phyloP scores from a whole-genome alignment of 2,329 filamentous ascomycete genomes.

The Arthrobotrys entomopaga region DNA sequence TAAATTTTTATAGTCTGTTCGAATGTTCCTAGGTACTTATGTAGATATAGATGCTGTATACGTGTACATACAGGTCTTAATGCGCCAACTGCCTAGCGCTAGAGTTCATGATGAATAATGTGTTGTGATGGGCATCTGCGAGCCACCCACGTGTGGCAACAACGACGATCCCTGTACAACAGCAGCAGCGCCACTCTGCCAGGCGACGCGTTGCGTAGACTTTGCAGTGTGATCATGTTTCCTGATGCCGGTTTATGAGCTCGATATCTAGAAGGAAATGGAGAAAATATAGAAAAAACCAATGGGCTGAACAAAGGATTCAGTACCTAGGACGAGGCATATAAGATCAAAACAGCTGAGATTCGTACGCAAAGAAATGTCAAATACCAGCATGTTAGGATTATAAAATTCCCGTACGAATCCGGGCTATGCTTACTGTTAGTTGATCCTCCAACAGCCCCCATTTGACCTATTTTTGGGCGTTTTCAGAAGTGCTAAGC shows the following conservation, averaged over 20 bases:
- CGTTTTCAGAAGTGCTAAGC: constrained; percentile 22
- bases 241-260: background rate
- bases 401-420: background rate
- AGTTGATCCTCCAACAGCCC: constrained; percentile 23
- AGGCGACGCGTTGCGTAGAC: too few species aligned
- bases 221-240: background rate
- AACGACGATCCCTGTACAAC: constrained; percentile 1
- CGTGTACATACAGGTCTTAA: too few species aligned
- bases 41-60: too few species aligned
- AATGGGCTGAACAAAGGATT: background rate
- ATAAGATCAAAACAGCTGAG: background rate
- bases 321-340: background rate
- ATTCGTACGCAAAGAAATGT: constrained; percentile 1
- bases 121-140: background rate
- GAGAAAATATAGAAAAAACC: background rate
- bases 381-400: constrained; percentile 9
- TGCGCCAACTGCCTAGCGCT: too few species aligned
- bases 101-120: background rate
- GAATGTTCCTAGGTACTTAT: too few species aligned
- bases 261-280: background rate
- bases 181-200: background rate
- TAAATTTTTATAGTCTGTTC: too few species aligned
- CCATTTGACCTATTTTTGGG: constrained; percentile 1
- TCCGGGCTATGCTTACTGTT: constrained; percentile 18
- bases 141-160: constrained; percentile 33